These are phyloP conservation scores for Aspergillus hortae DNA, from an alignment of 2,329 filamentous ascomycete genomes.

Conservation along the genomic window DNA sequence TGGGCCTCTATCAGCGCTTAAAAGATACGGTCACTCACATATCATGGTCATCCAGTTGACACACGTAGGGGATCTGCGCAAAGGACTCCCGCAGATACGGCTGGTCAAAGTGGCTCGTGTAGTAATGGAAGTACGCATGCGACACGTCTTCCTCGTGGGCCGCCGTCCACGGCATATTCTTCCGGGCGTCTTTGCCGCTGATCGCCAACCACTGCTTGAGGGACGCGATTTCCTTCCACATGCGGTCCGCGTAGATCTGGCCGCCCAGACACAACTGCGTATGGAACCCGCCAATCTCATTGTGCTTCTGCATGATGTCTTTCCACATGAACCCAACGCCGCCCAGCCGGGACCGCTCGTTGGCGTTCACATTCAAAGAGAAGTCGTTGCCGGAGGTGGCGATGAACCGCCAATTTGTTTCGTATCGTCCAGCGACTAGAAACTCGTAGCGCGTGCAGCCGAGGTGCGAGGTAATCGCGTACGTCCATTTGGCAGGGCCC, in stretches of 20 bases:
- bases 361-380: conserved; percentile 77
- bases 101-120: conserved; percentile 97
- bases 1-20: too few species aligned
- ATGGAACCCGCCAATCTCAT: conserved; percentile 94
- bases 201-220: conserved; percentile 94
- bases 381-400: conserved; percentile 97
- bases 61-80: conserved; percentile 90
- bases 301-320: conserved; percentile 94
- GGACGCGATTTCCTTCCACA: conserved; percentile 94
- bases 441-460: conserved; percentile 99
- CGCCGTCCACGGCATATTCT: conserved; percentile 86
- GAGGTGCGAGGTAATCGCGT: conserved; percentile 93
- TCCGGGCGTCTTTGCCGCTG: conserved; percentile 88
- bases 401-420: conserved; percentile 93
- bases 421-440: conserved; percentile 81
- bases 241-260: conserved; percentile 89
- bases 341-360: conserved; percentile 79
- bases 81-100: conserved; percentile 91
- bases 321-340: conserved; percentile 98
- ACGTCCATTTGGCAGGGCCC: conserved; percentile 83
- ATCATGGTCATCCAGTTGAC: conserved; percentile 94
- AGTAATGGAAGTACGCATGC: conserved; percentile 98
- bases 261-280: conserved; percentile 87
- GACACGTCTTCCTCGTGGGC: conserved; percentile 92
- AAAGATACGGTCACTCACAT: conserved; percentile 62